Conservation (phyloP, 1,284 basidiomycete species). For the Puccinia triticina region DNA sequence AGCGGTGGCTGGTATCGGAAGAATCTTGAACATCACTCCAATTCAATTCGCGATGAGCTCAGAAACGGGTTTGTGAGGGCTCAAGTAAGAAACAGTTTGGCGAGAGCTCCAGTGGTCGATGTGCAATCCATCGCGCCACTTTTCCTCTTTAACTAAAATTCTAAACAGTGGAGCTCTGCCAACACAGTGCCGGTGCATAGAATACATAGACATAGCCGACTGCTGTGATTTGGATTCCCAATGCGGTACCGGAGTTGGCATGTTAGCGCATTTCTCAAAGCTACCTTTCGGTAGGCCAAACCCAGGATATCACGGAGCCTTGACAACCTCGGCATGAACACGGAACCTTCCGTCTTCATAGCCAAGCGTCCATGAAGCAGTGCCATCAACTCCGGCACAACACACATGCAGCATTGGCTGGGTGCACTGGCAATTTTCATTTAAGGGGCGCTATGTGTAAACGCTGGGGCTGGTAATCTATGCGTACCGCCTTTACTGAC, state of each 20-base stretch:
- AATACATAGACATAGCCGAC: no score
- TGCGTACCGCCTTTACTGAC: no score
- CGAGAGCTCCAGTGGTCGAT: neutral
- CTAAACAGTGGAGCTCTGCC: neutral
- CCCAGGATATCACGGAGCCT: neutral
- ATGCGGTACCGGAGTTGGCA: neutral
- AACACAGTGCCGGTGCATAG: neutral
- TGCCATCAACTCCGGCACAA: neutral
- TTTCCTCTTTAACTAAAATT: neutral
- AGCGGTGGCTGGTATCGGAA: neutral
- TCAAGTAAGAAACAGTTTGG: neutral
- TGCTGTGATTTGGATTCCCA: neutral
- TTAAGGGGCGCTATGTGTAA: neutral
- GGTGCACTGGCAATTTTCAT: neutral
- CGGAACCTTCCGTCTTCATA: no score
- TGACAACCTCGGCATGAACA: neutral
- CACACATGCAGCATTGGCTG: conserved; percentile 4
- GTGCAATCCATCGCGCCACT: neutral
- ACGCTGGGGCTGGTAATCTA: no score
- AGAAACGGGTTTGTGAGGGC: neutral
- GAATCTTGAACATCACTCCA: neutral
- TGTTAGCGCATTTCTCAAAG: no score
- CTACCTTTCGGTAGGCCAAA: neutral
- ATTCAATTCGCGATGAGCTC: neutral
- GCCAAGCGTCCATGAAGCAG: neutral